Base-by-base conservation (phyloP, 495 filamentous ascomycete genomes). In the Penicillium flavigenum region DNA sequence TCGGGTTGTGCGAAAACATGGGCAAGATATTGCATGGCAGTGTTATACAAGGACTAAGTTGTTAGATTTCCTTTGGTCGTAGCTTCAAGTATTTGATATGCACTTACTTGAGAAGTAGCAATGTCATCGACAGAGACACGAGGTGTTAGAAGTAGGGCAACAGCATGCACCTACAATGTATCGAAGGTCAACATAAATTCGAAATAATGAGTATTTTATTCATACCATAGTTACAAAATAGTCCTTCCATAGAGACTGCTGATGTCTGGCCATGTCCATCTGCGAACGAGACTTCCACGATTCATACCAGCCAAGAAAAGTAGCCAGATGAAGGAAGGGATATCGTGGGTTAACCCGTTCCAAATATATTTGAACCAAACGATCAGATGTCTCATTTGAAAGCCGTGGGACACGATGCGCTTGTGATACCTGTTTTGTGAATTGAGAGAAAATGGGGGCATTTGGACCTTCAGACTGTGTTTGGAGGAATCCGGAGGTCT, bases 311-410 rank as follows among this genome's bases (percentile, higher is more conserved):
- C 24, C 48, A 8, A 54, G 10, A 17, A 64, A 67, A 10, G 53
- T 62, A 6, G 59, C 52, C 3, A 42, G 56, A 47, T 64, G 61
- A 17, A 66, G 58, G 24, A 64, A 66, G 2, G 64, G 64, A 48
- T 67, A 64, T 36, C 64, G 58, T 10, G 61, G 64, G 17, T 67
- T 67, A 10, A 67, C 64, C 27, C 61, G 31, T 47, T 67, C 56
- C 9, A 64, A 41, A 27, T 64, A 67, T 12, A 61, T 56, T 22
- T 54, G 43, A 22, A 67, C 39, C 5, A 62, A 45, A 1, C 54
- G 14, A 57, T 65, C 55, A 36, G 51, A 41, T 27, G 32, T 17
- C 27, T 43, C 16, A 14, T 24, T 22, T n/a, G 54, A 31, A 51
- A 62, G 50, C 1, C n/a, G 29, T 20, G 39, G 6, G 9, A 17